Base-by-base conservation (phyloP, 371 early-diverging fungal genomes). In the Apophysomyces elegans region DNA sequence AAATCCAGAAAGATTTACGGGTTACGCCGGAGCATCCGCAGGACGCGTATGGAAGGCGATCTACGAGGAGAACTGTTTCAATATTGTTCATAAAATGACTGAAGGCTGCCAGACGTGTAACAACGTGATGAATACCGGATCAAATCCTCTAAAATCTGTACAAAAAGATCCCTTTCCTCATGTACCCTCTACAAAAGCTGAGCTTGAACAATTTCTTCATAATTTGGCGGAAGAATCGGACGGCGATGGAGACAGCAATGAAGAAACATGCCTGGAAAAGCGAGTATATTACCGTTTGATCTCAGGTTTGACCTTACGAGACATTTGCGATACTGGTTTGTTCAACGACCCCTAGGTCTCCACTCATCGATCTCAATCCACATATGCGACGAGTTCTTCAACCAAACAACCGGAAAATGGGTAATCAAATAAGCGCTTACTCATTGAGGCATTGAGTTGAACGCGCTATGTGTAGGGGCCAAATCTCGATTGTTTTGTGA, bases 291-390 rank as follows among this genome's bases (percentile, higher is more conserved):
- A 97, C 79, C 87, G 92, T 12, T 72, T 95, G 35, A 88, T 99
- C 12, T 97, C 97, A 35, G 99, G 95, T 91, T 26, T 7, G 1
- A 37, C 26, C 32, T 26, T 26, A 26, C 62, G 41, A 11, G 8
- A 7, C 41, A 41, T 7, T 1, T 26, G 32, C 32, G 32, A 26
- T 26, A 26, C 32, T 2, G 35, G 1, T 37, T 39, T 4, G 16
- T 9, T 3, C 26, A 62, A 12, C 32, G 58, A 16, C 43, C 54
- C 46, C n/a, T 62, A 88, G 90, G 95, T 1, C 84, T 99, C 18
- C 99, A 99, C 71, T 85, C 97, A 0, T 98, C 98, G 21, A 96
- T 97, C n/a, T 97, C 98, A 0, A 93, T 95, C 21, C 99, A 99
- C 76, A 93, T 99, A 46, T 98, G 98, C 72, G 86, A 93, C 59